Evolutionary conservation across 495 filamentous ascomycete genomes (phyloP).

Genomic region (Aspergillus biplanus): DNA sequence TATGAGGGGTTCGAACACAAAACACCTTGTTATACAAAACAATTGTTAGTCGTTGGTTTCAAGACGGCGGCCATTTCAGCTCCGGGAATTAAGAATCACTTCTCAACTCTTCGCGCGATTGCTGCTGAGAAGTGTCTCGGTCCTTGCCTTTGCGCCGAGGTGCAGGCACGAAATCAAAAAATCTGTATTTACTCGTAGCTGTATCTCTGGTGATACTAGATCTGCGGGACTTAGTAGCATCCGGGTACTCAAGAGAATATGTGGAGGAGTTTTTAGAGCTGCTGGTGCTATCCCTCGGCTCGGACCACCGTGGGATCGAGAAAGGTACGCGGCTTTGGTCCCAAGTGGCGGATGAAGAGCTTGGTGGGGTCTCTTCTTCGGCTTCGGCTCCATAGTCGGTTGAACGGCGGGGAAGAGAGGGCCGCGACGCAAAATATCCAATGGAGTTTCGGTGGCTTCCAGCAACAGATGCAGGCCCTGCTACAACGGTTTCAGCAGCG

Average conservation of each 20-base stretch:
- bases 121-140: conserved; percentile 43
- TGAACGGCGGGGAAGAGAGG: conserved; percentile 46
- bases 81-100: conserved; percentile 36
- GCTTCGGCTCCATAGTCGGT: conserved; percentile 44
- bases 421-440: conserved; percentile 46
- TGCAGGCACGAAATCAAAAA: conserved; percentile 52
- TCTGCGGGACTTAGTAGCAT: conserved; percentile 44
- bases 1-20: conserved; percentile 20
- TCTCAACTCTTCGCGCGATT: conserved; percentile 43
- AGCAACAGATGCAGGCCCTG: conserved; percentile 39
- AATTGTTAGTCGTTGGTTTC: conserved; percentile 10
- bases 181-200: conserved; percentile 48
- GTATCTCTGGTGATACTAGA: conserved; percentile 50
- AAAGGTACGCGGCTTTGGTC: conserved; percentile 49
- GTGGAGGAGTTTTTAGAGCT: conserved; percentile 55
- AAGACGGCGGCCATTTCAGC: conserved; percentile 7
- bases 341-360: conserved; percentile 57
- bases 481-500: conserved; percentile 43
- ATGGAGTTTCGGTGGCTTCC: conserved; percentile 48
- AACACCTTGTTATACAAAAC: conserved; percentile 31
- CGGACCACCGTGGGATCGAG: conserved; percentile 47
- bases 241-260: conserved; percentile 49
- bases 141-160: conserved; percentile 50
- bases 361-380: conserved; percentile 54
- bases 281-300: conserved; percentile 49